Base-by-base conservation (phyloP, 1,139 yeast species). In the Torulaspora globosa region DNA sequence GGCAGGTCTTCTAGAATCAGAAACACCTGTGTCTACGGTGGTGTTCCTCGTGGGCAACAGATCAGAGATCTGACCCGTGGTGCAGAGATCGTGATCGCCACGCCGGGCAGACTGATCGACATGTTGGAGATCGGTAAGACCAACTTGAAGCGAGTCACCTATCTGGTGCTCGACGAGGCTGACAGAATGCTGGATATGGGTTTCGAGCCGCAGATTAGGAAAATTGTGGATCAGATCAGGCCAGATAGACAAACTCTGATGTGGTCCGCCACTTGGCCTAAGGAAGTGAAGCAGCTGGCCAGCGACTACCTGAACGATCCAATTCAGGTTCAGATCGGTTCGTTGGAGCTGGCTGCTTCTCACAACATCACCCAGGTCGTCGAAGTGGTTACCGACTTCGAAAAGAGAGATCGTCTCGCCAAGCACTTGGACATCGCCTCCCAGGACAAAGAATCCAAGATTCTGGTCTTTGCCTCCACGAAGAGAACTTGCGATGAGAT, bases 251-350 rank as follows among this genome's bases (percentile, higher is more conserved):
- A 92, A 76, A 92, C 98, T 51, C 79, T 92, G 66, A 87, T 92
- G 97, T 92, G 97, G 97, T 89, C 97, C 56, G 98, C 98, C 59
- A 92, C 98, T 47, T 92, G 98, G 98, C 98, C 98, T 65, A 89
- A 89, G 78, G 95, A 88, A 70, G 97, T 92, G 54, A 95, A 90
- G 76, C 76, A 81, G 58, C 78, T 92, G 66, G 94, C 97, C 56
- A 78, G 84, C 63, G 98, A 92, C 70, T 92, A 88, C 71, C 77
- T 90, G 69, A 73, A 79, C 53, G 96, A 92, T 67, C 95, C 92
- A 63, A 90, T 92, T 66, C 98, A 92, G 74, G 98, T 92, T 58
- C 90, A 87, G 60, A 74, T 92, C 69, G 98, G 98, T 68, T 92
- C 97, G 51, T 78, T 90, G 66, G 97, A 92, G 71, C 79, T 92